Base-by-base conservation (phyloP, 2,329 filamentous ascomycete species). In the Aspergillus puulaauensis region DNA sequence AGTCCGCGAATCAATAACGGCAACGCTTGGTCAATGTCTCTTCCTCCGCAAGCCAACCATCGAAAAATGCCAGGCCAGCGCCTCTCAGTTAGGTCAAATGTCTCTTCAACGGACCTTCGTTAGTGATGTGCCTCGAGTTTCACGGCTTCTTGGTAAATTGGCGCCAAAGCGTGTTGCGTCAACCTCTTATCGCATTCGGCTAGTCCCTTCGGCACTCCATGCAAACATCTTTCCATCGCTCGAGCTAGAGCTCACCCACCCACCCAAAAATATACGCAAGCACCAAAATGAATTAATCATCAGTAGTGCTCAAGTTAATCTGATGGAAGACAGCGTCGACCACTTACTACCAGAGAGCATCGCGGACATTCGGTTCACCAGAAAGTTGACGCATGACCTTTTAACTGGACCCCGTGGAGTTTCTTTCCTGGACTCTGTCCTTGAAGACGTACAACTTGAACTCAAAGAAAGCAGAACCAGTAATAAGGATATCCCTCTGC, bases 361-460 rank as follows among this genome's bases (percentile, higher is more conserved):
- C 2, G 56, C 73, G 33, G 75, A 77, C 56, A 65, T 77, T 41
- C 75, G 74, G 14, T 77, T 77, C 53, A 73, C 70, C 2, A 70
- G 69, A 41, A 71, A 62, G 15, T 48, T 73, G 19, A 67, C 69
- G 47, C 67, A 63, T 6, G 66, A 76, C 17, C 52, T 76, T 27
- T 61, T 70, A 6, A 37, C 54, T 4, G 58, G 55, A 4, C 27
- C 50, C 33, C 44, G 21, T 5, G 55, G 40, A 35, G 57, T 31
- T 41, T 47, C 31, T 45, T 54, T 31, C 23, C 44, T 70, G 2
- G 62, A 64, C 21, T 56, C 60, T n/a, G 61, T 75, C 50, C 58
- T 59, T 15, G 40, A 56, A 14, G 62, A 63, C 11, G 52, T 74
- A 4, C 61, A 60, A 15, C 54, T 47, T 11, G 48, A 69, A 14